Evolutionary conservation across 139 green algal genomes (phyloP).

Genomic region (Micractinium sp.): DNA sequence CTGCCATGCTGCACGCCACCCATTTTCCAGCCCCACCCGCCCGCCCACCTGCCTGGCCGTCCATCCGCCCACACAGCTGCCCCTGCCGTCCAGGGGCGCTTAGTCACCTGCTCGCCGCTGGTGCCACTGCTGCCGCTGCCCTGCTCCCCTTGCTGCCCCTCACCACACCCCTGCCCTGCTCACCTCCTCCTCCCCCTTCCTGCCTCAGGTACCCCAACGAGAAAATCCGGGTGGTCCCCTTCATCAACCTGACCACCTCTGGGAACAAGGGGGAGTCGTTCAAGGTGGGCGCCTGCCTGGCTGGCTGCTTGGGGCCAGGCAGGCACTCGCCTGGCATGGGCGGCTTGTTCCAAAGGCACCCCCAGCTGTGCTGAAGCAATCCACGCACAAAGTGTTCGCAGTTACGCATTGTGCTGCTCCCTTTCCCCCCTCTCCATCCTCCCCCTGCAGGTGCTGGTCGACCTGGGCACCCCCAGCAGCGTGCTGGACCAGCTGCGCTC

Average conservation of each 20-base stretch:
- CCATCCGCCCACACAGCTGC: no score
- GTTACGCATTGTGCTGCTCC: no score
- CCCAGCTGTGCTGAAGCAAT: no score
- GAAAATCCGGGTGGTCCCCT: slow-evolving; percentile 39
- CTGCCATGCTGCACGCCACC: no score
- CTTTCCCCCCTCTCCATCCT: not conserved
- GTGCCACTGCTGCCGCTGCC: not conserved
- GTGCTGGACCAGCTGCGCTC: slow-evolving; percentile 46
- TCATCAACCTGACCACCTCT: slow-evolving; percentile 64
- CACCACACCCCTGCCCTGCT: not conserved
- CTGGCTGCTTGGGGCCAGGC: no score
- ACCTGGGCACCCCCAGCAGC: slow-evolving; percentile 45
- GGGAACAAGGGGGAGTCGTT: slow-evolving; percentile 56
- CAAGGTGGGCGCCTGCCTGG: slow-evolving; percentile 34
- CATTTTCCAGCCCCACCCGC: no score
- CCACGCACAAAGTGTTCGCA: no score
- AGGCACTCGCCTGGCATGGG: no score
- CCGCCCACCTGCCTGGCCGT: not conserved
- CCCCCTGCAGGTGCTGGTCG: slow-evolving; percentile 53
- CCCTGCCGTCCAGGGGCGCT: no score
- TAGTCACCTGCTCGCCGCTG: no score
- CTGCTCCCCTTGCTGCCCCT: not conserved
- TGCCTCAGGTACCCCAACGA: slow-evolving; percentile 54
- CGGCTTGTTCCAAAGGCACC: no score
- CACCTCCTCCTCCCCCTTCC: not conserved